Evolutionary conservation across 2,329 filamentous ascomycete genomes (phyloP).

Genomic region (Calonectria naviculata): DNA sequence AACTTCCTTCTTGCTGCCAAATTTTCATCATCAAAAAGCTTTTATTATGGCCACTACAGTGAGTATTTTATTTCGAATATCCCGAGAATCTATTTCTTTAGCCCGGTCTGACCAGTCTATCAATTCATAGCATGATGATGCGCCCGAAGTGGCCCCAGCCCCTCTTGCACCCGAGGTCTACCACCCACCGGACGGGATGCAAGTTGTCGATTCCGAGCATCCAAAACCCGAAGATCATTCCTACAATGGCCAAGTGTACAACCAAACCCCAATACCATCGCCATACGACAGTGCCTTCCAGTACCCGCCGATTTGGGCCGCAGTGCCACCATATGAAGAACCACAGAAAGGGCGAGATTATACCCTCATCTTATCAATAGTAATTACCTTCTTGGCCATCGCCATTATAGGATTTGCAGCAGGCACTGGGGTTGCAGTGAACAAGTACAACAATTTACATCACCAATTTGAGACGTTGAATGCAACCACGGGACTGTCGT

Average conservation of each 20-base stretch:
- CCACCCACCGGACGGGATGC: background rate
- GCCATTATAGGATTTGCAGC: background rate
- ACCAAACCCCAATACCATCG: background rate
- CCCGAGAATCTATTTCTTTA: background rate
- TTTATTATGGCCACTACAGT: background rate
- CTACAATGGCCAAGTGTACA: background rate
- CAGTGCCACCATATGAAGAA: background rate
- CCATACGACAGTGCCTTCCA: background rate
- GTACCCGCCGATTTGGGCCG: background rate
- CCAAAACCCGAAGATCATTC: background rate
- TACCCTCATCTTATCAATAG: background rate
- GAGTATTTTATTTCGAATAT: background rate
- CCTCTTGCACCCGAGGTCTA: background rate
- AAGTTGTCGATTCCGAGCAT: background rate
- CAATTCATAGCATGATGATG: background rate
- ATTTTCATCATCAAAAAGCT: background rate
- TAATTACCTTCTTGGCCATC: background rate
- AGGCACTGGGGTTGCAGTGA: background rate
- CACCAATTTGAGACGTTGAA: background rate
- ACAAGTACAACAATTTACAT: background rate
- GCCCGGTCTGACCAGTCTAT: background rate
- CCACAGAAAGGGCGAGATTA: background rate
- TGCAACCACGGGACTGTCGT: background rate
- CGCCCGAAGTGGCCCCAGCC: background rate
- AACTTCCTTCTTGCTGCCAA: background rate